Percentiles rank a stretch among this genome's conserved stretches.
These are phyloP conservation scores for Diplodia corticola DNA, from an alignment of 2,329 filamentous ascomycete species.

Conservation along the genomic window DNA sequence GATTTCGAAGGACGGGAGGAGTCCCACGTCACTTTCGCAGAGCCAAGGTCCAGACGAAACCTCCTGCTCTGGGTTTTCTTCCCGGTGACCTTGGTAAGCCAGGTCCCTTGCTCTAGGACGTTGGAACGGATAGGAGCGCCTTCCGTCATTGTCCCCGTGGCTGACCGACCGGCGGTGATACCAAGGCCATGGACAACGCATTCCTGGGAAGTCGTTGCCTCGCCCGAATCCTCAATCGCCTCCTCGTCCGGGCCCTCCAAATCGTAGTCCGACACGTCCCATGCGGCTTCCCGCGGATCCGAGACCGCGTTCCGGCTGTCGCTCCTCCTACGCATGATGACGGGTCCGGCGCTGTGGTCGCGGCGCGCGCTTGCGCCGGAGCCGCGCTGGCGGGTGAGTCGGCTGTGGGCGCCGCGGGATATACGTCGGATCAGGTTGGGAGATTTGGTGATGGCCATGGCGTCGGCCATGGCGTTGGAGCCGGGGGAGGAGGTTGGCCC, in stretches of 20 bases:
- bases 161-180: slow-evolving; percentile 35
- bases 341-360: slow-evolving; percentile 85
- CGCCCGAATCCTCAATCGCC: slow-evolving; percentile 48
- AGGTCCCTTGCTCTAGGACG: slow-evolving; percentile 74
- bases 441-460: slow-evolving; percentile 57
- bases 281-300: slow-evolving; percentile 40
- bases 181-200: slow-evolving; percentile 43
- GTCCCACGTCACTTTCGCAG: slow-evolving; percentile 88
- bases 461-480: slow-evolving; percentile 67
- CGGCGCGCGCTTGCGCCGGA: slow-evolving; percentile 70
- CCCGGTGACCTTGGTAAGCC: slow-evolving; percentile 80
- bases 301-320: slow-evolving; percentile 74
- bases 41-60: slow-evolving; percentile 77
- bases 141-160: slow-evolving; percentile 38
- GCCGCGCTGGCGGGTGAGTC: slow-evolving; percentile 69
- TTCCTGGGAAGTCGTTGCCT: slow-evolving; percentile 31
- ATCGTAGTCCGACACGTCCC: slow-evolving; percentile 53
- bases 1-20: slow-evolving; percentile 74
- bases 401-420: slow-evolving; percentile 75
- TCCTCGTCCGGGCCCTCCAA: slow-evolving; percentile 56
- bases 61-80: slow-evolving; percentile 76
- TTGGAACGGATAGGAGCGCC: slow-evolving; percentile 72
- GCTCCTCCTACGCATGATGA: slow-evolving; percentile 82
- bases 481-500: slow-evolving; percentile 54
- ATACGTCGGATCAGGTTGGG: slow-evolving; percentile 77